These are phyloP conservation scores for Coemansia sp. DNA, from an alignment of 371 early-diverging fungal genomes.

Conservation along the genomic window DNA sequence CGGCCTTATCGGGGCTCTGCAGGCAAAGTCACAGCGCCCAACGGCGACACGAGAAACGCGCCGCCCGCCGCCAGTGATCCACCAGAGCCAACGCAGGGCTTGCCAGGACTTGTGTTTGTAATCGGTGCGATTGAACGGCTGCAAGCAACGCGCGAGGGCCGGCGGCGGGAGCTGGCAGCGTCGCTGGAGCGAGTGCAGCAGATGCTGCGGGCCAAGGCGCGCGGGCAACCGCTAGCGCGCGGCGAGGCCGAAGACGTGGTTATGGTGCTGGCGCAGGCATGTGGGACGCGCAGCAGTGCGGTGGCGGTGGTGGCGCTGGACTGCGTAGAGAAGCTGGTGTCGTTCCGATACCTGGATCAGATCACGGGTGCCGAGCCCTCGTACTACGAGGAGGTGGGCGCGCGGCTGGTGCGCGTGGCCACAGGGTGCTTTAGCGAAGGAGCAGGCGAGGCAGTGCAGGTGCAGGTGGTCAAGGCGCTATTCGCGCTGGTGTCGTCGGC, in stretches of 20 bases:
- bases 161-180: constrained; percentile 49
- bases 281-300: constrained; percentile 56
- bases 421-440: constrained; percentile 34
- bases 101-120: constrained; percentile 59
- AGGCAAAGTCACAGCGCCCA: too few relatives aligned
- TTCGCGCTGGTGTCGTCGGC: constrained; percentile 77
- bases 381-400: constrained; percentile 36
- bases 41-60: too few relatives aligned
- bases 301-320: constrained; percentile 64
- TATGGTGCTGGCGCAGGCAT: constrained; percentile 61
- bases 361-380: constrained; percentile 10
- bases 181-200: constrained; percentile 55
- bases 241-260: constrained; percentile 57
- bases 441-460: constrained; percentile 45
- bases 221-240: constrained; percentile 18
- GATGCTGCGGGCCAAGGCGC: constrained; percentile 50
- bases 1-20: too few relatives aligned
- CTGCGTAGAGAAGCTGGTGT: constrained; percentile 74
- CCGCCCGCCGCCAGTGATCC: too few relatives aligned
- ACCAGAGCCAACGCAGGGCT: constrained; percentile 10
- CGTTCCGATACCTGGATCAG: constrained; percentile 65
- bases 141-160: constrained; percentile 51
- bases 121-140: constrained; percentile 68
- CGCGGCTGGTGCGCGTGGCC: constrained; percentile 36
- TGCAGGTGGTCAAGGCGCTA: constrained; percentile 65